Base-by-base conservation (phyloP, 2,329 filamentous ascomycete species). In the Teratosphaeria epicoccoides region DNA sequence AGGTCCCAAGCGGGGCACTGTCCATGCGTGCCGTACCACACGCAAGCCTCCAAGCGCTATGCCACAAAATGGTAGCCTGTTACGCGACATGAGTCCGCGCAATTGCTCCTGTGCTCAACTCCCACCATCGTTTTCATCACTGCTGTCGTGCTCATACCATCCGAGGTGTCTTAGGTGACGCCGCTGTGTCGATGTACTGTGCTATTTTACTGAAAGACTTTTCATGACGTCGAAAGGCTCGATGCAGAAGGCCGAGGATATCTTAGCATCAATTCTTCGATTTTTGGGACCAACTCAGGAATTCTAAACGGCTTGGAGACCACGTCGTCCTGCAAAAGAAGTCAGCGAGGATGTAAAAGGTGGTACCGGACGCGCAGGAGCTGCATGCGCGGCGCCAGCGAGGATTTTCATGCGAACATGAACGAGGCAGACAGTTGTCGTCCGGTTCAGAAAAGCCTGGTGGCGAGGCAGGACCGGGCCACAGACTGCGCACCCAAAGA, bases 301-400 rank as follows among this genome's bases (percentile, higher is more conserved):
- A 76, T 76, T n/a, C 73, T 64, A 56, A 77, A 77, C 0, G 74
- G 74, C 55, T 77, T 76, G 24, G 65, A 69, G 3, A 77, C 73
- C 2, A 77, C 74, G 57, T 76, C 73, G 54, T 77, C 73, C 71
- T 73, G 49, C 49, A 49, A 46, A n/a, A 49, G 9, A 11, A 28
- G 29, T 54, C 46, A 54, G 47, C 25, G 9, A n/a, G 23, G 22
- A 33, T 7, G 14, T 40, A 22, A 17, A 14, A 17, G n/a, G 33
- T 20, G 7, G 3, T 17, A 7, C 12, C 17, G 11, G 3, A 17
- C 11, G 33, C 33, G 12, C 17, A 17, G 7, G n/a, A n/a, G 3
- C 1, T 40, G 12, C 33, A 11, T 29, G 28, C 28, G 14, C 33
- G 9, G 14, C n/a, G 33, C 17, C 33, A 40, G 33, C 14, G 17